phyloP scores from a whole-genome alignment of 2,329 filamentous ascomycete species.

The Fusarium lyarnte region DNA sequence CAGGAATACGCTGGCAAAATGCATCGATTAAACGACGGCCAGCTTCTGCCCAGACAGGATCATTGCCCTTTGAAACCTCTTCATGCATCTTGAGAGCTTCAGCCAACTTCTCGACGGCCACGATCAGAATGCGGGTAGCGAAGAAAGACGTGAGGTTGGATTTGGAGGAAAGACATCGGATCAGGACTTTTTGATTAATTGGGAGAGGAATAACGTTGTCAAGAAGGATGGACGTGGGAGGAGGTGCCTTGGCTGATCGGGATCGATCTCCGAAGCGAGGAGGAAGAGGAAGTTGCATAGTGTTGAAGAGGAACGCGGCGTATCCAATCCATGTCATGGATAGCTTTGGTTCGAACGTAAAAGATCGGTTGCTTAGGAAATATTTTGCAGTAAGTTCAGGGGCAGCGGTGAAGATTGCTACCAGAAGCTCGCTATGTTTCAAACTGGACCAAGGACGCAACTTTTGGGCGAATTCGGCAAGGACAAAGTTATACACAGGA shows the following conservation, averaged over 20 bases:
- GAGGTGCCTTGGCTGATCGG: slow-evolving; percentile 72
- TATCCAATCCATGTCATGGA: slow-evolving; percentile 96
- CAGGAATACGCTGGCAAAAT: slow-evolving; percentile 81
- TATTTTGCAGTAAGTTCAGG: slow-evolving; percentile 91
- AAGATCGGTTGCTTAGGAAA: slow-evolving; percentile 80
- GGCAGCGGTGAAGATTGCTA: slow-evolving; percentile 80
- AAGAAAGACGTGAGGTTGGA: slow-evolving; percentile 86
- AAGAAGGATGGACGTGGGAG: slow-evolving; percentile 80
- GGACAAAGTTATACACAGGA: slow-evolving; percentile 79
- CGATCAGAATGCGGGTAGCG: slow-evolving; percentile 79
- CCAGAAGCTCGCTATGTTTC: slow-evolving; percentile 82
- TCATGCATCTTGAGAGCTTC: slow-evolving; percentile 69
- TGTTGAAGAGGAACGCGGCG: slow-evolving; percentile 85
- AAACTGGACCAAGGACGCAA: slow-evolving; percentile 85
- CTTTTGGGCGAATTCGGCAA: slow-evolving; percentile 81
- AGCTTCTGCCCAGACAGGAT: slow-evolving; percentile 74
- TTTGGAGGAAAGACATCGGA: slow-evolving; percentile 80
- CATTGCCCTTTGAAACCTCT: slow-evolving; percentile 51
- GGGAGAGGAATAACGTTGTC: slow-evolving; percentile 89
- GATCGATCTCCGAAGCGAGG: slow-evolving; percentile 73
- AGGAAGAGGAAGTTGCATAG: slow-evolving; percentile 79
- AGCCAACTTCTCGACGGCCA: slow-evolving; percentile 82
- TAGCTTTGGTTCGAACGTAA: slow-evolving; percentile 89
- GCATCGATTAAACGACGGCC: slow-evolving; percentile 73
- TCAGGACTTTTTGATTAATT: slow-evolving; percentile 80